Conservation (phyloP, 169 alveolate species). For the Blepharisma undulans region DNA sequence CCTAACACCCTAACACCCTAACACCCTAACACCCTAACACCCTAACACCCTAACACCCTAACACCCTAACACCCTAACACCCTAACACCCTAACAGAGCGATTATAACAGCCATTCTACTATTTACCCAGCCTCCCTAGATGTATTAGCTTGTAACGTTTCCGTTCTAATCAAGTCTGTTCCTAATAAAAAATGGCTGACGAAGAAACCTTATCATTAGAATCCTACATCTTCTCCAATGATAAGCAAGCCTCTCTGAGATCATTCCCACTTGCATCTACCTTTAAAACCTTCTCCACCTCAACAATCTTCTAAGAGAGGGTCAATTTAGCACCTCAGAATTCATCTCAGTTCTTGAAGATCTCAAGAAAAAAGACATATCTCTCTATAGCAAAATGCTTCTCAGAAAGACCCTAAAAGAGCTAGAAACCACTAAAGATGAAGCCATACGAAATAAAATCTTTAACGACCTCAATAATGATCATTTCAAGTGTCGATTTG, state of each 20-base stretch:
- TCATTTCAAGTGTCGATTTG: background rate
- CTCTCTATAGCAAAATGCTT: background rate
- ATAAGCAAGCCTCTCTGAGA: background rate
- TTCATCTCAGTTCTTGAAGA: background rate
- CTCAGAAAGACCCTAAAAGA: background rate
- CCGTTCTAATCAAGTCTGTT: background rate
- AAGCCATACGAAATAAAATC: background rate
- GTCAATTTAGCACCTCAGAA: background rate
- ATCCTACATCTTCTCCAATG: background rate
- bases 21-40: too few relatives aligned
- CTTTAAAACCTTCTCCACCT: background rate
- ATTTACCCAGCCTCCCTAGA: too few relatives aligned
- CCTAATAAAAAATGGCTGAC: constrained; percentile 8
- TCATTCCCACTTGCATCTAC: background rate
- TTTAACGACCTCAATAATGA: background rate
- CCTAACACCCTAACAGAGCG: too few relatives aligned
- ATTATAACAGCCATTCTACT: too few relatives aligned
- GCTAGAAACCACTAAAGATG: background rate
- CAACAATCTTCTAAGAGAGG: background rate
- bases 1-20: too few relatives aligned
- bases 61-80: too few relatives aligned
- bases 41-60: too few relatives aligned
- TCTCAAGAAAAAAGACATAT: background rate
- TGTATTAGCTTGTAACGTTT: background rate
- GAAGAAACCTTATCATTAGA: constrained; percentile 19